Evolutionary conservation across 2,329 filamentous ascomycete species (phyloP).

Genomic region (Microsporum ferrugineum): DNA sequence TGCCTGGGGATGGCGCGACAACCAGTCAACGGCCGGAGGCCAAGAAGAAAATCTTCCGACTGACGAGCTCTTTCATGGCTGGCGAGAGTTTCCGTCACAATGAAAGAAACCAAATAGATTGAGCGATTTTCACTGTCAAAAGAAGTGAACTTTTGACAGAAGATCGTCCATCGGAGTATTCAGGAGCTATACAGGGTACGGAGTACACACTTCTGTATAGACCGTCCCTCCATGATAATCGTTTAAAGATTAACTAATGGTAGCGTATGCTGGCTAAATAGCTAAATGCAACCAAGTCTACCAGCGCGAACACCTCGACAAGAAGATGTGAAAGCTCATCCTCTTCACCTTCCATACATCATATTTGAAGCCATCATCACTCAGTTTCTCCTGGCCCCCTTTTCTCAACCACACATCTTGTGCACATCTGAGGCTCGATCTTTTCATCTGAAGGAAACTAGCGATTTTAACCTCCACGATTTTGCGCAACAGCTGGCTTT

Average conservation of each 20-base stretch:
- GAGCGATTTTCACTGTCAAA: neutral
- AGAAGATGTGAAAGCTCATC: neutral
- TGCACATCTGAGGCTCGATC: neutral
- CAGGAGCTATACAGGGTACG: neutral
- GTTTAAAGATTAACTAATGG: too few species aligned
- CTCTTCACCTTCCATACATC: neutral
- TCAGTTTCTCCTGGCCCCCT: neutral
- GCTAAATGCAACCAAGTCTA: too few species aligned
- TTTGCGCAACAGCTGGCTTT: neutral
- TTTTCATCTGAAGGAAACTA: neutral
- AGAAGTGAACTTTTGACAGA: neutral
- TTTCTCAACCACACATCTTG: neutral
- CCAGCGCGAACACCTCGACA: neutral
- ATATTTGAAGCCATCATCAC: too few species aligned
- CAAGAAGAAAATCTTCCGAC: slow-evolving; percentile 27
- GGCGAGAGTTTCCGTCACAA: slow-evolving; percentile 27
- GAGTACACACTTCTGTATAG: too few species aligned
- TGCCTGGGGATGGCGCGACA: slow-evolving; percentile 69
- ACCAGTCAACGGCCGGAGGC: neutral
- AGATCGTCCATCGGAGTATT: neutral
- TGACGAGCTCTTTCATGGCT: slow-evolving; percentile 24
- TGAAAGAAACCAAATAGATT: slow-evolving; percentile 4
- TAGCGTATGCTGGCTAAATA: too few species aligned
- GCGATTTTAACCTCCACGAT: neutral
- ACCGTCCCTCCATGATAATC: too few species aligned